A percentile compares a stretch with the other conserved stretches of the same genome.
phyloP scores from a whole-genome alignment of 2,329 filamentous ascomycete species.

The Cladosporium phlei region DNA sequence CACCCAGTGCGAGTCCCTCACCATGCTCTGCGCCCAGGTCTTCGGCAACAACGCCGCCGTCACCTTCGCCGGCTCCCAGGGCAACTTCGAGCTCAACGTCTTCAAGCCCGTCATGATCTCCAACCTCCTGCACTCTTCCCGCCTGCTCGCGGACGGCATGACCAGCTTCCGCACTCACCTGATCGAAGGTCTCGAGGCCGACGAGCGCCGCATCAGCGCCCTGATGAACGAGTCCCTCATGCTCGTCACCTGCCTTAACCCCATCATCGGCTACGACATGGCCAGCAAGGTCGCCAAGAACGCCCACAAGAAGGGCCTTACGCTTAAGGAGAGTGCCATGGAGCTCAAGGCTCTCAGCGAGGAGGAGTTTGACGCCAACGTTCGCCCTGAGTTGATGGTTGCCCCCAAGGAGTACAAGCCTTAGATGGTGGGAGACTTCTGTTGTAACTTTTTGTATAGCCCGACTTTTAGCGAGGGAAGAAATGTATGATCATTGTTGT shows the following conservation, averaged over 20 bases:
- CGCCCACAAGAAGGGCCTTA: conserved; percentile 95
- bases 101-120: conserved; percentile 97
- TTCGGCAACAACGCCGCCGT: conserved; percentile 95
- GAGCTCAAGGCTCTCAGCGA: conserved; percentile 84
- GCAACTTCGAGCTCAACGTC: conserved; percentile 97
- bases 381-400: conserved; percentile 93
- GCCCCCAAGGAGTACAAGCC: conserved; percentile 68
- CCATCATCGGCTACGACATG: conserved; percentile 96
- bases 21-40: conserved; percentile 96
- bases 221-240: conserved; percentile 96
- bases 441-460: too few relatives aligned
- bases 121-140: conserved; percentile 87
- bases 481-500: too few relatives aligned
- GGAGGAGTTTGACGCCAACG: conserved; percentile 84
- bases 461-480: too few relatives aligned
- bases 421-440: conserved; percentile 31
- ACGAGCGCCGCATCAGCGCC: conserved; percentile 84
- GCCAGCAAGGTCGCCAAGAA: conserved; percentile 97
- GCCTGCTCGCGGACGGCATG: conserved; percentile 89
- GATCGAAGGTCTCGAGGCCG: conserved; percentile 79
- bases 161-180: conserved; percentile 91
- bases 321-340: conserved; percentile 88
- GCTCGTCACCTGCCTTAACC: conserved; percentile 96
- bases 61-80: conserved; percentile 92
- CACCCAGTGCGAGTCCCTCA: conserved; percentile 94